Base-by-base conservation (phyloP, 768 basidiomycete species). In the Lactifluus echinatus region DNA sequence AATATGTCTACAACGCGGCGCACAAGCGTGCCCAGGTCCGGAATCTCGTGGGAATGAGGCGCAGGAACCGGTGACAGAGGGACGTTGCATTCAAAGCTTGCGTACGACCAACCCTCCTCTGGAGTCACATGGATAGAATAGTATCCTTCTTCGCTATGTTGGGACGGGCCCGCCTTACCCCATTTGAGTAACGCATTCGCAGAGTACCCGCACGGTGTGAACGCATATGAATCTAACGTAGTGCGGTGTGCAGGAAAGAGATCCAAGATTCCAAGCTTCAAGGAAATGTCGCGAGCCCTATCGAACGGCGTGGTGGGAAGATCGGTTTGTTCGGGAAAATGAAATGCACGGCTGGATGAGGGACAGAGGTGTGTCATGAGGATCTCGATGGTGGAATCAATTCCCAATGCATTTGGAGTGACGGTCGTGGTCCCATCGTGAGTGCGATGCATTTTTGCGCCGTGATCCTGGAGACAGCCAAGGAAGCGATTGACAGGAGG, bases 51-150 rank as follows among this genome's bases (percentile, higher is more conserved):
- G 49, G 69, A 63, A 39, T 64, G 59, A 53, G 69, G 66, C 54
- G 72, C 72, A 15, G 74, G 70, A 26, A 70, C 68, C 42, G 71
- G 61, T 42, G 73, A 68, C 43, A 86, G 74, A 4, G 91, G 91
- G n/a, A 96, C 83, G 71, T 99, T 99, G 75, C 92, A 95, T 73
- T 99, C 96, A 75, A 99, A 98, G 66, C 89, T 92, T 62, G 96
- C 96, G 71, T 96, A 99, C 45, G 93, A 96, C 89, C 93, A 98
- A 55, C 90, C 95, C 65, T 89, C 85, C 71, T 98, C 96, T 26
- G 96, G 96, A 0, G 96, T 99, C 58, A 98, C 95, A 69, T 99
- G 96, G 55, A 99, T 95, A 7, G 93, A 97, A 69, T 91, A 97
- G 72, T 99, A 99, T 37, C 95, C 92, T 70, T 97, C 96, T 15